Evolutionary conservation across 768 basidiomycete species (phyloP).

Genomic region (Fibroporia radiculosa): DNA sequence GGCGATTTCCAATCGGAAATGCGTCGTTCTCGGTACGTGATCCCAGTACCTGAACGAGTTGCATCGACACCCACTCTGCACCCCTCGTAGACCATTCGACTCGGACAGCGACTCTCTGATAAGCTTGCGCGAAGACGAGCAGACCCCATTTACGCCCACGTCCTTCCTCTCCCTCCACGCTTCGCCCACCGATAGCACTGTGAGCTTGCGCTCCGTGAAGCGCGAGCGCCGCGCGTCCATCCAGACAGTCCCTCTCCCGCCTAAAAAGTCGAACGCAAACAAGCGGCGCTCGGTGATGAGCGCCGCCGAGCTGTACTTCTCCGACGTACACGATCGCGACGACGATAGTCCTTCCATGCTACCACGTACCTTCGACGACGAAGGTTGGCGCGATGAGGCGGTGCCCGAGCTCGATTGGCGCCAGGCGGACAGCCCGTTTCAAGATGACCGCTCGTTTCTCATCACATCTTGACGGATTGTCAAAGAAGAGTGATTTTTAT

Average conservation of each 20-base stretch:
- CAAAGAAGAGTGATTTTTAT: too few species aligned
- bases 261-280: not conserved
- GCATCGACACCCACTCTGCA: not conserved
- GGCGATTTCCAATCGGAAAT: too few species aligned
- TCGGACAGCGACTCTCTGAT: not conserved
- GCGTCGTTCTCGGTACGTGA: not conserved
- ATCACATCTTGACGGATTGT: conserved; percentile 1
- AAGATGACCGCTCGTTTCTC: conserved; percentile 5
- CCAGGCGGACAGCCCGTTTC: not conserved
- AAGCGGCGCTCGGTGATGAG: conserved; percentile 3
- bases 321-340: not conserved
- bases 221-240: conserved; percentile 1
- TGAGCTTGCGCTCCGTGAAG: not conserved
- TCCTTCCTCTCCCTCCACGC: conserved; percentile 1
- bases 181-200: conserved; percentile 1
- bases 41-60: not conserved
- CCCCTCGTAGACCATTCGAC: not conserved
- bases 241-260: conserved; percentile 2
- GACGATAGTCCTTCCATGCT: not conserved
- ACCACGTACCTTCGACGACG: not conserved
- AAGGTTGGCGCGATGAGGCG: not conserved
- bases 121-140: not conserved
- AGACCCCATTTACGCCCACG: not conserved
- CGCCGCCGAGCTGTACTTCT: not conserved
- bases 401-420: not conserved